Conservation (phyloP, 108 stramenopile genomes). For the Fragilariopsis cylindrus region DNA sequence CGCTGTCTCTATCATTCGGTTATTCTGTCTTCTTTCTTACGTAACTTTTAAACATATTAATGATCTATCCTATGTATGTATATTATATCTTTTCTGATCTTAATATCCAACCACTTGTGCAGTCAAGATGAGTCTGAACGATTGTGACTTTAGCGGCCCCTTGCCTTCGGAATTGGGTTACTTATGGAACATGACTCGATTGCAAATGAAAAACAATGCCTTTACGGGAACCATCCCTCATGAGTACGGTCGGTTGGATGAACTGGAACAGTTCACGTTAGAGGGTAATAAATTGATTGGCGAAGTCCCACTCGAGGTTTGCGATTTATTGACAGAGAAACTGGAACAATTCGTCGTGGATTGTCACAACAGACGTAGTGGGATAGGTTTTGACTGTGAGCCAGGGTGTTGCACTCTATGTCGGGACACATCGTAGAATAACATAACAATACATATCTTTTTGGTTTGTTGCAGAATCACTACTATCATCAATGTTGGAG, state of each 20-base stretch:
- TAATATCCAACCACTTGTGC: not conserved
- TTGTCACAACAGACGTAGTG: conserved; percentile 23
- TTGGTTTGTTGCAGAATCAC: too few relatives aligned
- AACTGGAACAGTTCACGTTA: conserved; percentile 45
- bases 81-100: not conserved
- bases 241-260: conserved; percentile 18
- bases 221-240: conserved; percentile 18
- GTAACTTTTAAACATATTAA: not conserved
- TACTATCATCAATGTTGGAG: too few relatives aligned
- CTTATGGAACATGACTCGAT: conserved; percentile 38
- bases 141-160: conserved; percentile 19
- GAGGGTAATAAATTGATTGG: conserved; percentile 57
- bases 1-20: not conserved
- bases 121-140: conserved; percentile 32
- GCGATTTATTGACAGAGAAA: conserved; percentile 28
- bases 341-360: conserved; percentile 42
- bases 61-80: not conserved
- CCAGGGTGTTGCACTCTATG: conserved; percentile 49
- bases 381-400: conserved; percentile 37
- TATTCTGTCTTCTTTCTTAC: not conserved
- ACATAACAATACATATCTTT: not conserved
- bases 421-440: conserved; percentile 10
- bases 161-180: conserved; percentile 61
- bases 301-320: conserved; percentile 40
- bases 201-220: conserved; percentile 22